Conservation (phyloP, 2,329 filamentous ascomycete species). For the Epicoccum nigrum region DNA sequence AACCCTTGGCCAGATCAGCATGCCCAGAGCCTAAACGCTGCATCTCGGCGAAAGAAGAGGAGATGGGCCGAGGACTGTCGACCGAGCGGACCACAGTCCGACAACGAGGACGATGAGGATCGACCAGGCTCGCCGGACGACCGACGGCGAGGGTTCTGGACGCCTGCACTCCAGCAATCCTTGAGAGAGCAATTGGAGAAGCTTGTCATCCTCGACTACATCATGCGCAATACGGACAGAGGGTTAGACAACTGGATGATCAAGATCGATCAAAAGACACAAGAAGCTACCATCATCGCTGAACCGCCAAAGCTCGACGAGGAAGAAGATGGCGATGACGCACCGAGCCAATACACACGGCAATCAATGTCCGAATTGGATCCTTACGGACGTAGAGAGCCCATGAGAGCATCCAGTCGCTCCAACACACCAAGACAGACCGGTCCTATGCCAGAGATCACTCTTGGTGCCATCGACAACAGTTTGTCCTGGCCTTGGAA, state of each 20-base stretch:
- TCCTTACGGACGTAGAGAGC: slow-evolving; percentile 78
- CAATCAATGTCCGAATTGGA: slow-evolving; percentile 65
- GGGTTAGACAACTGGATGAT: slow-evolving; percentile 99
- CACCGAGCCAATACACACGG: slow-evolving; percentile 61
- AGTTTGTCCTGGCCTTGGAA: slow-evolving; percentile 99
- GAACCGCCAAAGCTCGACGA: slow-evolving; percentile 75
- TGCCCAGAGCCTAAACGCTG: slow-evolving; percentile 68
- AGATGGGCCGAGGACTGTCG: slow-evolving; percentile 83
- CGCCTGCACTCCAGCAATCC: slow-evolving; percentile 82
- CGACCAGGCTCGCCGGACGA: slow-evolving; percentile 43
- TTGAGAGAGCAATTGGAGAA: slow-evolving; percentile 97
- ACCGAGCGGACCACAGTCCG: slow-evolving; percentile 65
- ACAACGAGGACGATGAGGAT: slow-evolving; percentile 65
- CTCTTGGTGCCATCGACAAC: slow-evolving; percentile 94
- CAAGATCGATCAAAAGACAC: slow-evolving; percentile 84
- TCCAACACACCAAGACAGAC: slow-evolving; percentile 62
- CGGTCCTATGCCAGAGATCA: slow-evolving; percentile 64
- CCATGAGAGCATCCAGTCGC: slow-evolving; percentile 76
- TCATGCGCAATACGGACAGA: slow-evolving; percentile 98
- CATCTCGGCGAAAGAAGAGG: slow-evolving; percentile 68
- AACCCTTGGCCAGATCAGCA: slow-evolving; percentile 97
- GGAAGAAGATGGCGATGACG: slow-evolving; percentile 38
- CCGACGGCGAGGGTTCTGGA: slow-evolving; percentile 75
- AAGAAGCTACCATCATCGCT: slow-evolving; percentile 83
- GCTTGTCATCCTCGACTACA: slow-evolving; percentile 95